These are phyloP conservation scores for Suillus subluteus DNA, from an alignment of 768 basidiomycete species.

Conservation along the genomic window DNA sequence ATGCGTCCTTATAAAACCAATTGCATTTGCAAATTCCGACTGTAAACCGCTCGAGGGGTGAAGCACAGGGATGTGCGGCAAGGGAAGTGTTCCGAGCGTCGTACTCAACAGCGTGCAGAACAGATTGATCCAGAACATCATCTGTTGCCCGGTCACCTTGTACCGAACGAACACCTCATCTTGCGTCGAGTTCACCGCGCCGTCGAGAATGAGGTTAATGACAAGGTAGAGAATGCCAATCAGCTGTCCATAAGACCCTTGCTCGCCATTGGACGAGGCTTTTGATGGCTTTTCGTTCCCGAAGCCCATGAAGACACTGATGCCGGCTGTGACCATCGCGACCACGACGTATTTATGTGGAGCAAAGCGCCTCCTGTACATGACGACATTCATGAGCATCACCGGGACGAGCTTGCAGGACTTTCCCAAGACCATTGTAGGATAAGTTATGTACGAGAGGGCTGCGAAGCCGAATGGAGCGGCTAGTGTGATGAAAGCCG, in stretches of 20 bases:
- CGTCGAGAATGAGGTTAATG: conserved; percentile 90
- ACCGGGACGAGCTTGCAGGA: conserved; percentile 99
- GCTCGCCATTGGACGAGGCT: conserved; percentile 40
- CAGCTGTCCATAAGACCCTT: conserved; percentile 55
- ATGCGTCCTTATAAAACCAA: conserved; percentile 77
- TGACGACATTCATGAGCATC: conserved; percentile 94
- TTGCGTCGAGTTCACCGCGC: conserved; percentile 93
- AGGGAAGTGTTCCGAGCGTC: conserved; percentile 69
- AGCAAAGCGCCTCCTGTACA: conserved; percentile 92
- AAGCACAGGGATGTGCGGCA: conserved; percentile 82
- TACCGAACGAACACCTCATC: conserved; percentile 91
- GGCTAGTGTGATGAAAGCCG: conserved; percentile 85
- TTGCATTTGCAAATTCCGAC: conserved; percentile 67
- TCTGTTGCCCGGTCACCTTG: conserved; percentile 86
- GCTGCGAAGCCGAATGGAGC: conserved; percentile 97
- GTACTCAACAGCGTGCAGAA: conserved; percentile 79
- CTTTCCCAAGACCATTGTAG: conserved; percentile 98
- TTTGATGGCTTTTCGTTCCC: conserved; percentile 57
- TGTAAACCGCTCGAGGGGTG: conserved; percentile 64
- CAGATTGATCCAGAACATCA: conserved; percentile 99
- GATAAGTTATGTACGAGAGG: conserved; percentile 95
- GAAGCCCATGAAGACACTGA: conserved; percentile 93
- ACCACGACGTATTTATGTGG: conserved; percentile 96
- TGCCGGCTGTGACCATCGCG: conserved; percentile 87
- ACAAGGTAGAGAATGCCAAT: conserved; percentile 78